Evolutionary conservation across 1,284 basidiomycete species (phyloP), one percentile per base, ranked within the genome.

Genomic region (Trichosporon ovoides): DNA sequence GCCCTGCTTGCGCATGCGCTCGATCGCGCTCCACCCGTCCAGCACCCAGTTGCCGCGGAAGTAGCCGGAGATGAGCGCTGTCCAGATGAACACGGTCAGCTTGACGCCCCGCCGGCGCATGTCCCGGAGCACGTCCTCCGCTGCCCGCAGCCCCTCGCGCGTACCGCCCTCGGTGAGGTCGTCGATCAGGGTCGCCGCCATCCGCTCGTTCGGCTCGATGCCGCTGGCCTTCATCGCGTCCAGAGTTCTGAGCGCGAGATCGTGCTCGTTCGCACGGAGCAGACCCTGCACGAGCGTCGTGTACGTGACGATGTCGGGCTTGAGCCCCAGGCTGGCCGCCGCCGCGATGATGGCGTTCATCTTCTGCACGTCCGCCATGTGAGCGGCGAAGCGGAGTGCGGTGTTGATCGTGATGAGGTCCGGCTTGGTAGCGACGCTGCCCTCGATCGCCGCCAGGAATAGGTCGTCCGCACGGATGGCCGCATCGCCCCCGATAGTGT

Each of bases 401-500:
- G 84, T 89, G 77, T 93, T 93, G 78, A 86, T 87, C 0, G 88
- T 85, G 55, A 87, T 79, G 18, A 88, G 76, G 69, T 91, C 87
- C 9, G 86, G 85, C 20, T 78, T 55, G 22, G 75, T 68, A 3
- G 68, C 53, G 1, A 71, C 71, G 13, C 58, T 50, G 6, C 72
- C 68, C n/a, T 66, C 62, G 5, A 60, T 54, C 3, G 72, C 65
- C 46, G 67, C 67, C 2, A 61, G 53, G 53, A 73, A 78, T 0
- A 77, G 65, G 4, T 66, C 63, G 2, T 73, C 55, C 10, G 68
- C 76, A 36, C 69, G 58, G 0, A 57, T 38, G 0, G 69, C 62
- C 4, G 72, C 69, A 5, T 53, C 50, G 2, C 55, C 50, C 3
- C 73, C 70, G 7, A 73, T 62, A 40, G 70, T 59, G 35, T 75